Base-by-base conservation (phyloP, 169 alveolate genomes). In the Eimeria necatrix region DNA sequence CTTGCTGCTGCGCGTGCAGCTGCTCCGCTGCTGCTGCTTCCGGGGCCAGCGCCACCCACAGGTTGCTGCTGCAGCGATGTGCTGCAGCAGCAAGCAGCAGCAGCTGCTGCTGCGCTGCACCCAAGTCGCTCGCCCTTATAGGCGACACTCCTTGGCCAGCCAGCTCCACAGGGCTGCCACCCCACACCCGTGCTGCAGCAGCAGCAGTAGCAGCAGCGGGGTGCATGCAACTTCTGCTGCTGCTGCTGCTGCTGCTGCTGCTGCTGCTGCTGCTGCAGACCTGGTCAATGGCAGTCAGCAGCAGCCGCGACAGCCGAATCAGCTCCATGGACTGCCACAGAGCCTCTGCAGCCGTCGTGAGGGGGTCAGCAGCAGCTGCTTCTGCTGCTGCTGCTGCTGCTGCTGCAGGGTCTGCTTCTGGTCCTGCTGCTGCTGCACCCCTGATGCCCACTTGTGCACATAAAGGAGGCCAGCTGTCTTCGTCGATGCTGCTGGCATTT, bases 11-110 rank as follows among this genome's bases (percentile, higher is more conserved):
- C 64, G 10, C 4, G 12, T 68, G 46, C 41, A 8, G 78, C 9
- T 12, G n/a, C 64, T 10, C 24, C 14, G 87, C 61, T 46, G 64
- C 61, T 76, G 64, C 87, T 14, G 61, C 64, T 41, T 49, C 61
- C 8, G 52, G 22, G 9, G 87, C 49, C 24, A 46, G 8, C 2
- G 32, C 61, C 61, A 26, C 9, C 52, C 64, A 76, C 87, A 76
- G 24, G 61, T 22, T 7, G 53, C 64, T 46, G 87, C 87, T 76
- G 87, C 87, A 76, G 87, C 87, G 87, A 1, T 60, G 87, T 48
- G 87, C 87, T 46, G 87, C 87, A 20, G 87, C 87, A 68, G 78
- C 78, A n/a, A 68, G 78, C 32, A 14, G 78, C 32, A 76, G 87
- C 59, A 76, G 87, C 87, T 76, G 87, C 87, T 76, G 87, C 87